Evolutionary conservation across 2,329 filamentous ascomycete species (phyloP).

Genomic region (Aspergillus transmontanensis): DNA sequence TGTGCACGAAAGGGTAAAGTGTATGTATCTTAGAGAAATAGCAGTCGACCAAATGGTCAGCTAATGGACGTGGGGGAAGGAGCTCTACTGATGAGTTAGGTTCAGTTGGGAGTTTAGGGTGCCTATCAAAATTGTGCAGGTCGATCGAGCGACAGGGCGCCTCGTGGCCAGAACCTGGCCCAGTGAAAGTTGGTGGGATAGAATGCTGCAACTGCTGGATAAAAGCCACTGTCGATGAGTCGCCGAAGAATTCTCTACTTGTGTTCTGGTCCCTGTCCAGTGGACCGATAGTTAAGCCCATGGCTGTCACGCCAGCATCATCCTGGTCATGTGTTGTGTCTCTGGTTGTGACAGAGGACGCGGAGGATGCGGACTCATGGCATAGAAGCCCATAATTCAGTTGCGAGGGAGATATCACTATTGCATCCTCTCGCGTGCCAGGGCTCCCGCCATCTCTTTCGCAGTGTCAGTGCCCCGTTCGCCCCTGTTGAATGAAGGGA

Average conservation of each 20-base stretch:
- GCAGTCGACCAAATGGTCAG: neutral
- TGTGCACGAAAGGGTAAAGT: neutral
- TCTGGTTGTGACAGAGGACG: neutral
- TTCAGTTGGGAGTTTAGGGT: neutral
- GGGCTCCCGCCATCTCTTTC: neutral
- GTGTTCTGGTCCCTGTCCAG: neutral
- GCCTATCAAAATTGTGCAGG: neutral
- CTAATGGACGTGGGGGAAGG: neutral
- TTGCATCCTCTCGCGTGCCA: neutral
- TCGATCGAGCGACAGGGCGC: neutral
- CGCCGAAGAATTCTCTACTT: neutral
- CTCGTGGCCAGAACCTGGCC: neutral
- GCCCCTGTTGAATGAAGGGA: neutral
- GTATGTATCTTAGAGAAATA: slow-evolving; percentile 5
- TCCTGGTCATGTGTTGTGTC: neutral
- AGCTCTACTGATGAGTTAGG: neutral
- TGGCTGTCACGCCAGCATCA: neutral
- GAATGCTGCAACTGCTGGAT: neutral
- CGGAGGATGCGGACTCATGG: neutral
- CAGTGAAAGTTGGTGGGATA: neutral
- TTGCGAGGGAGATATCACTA: neutral
- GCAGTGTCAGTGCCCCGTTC: neutral
- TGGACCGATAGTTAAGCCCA: neutral
- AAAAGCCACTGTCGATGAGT: neutral
- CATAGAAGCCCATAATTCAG: neutral